phyloP scores from a whole-genome alignment of 2,329 filamentous ascomycete species.

The Diaporthe ilicicola region DNA sequence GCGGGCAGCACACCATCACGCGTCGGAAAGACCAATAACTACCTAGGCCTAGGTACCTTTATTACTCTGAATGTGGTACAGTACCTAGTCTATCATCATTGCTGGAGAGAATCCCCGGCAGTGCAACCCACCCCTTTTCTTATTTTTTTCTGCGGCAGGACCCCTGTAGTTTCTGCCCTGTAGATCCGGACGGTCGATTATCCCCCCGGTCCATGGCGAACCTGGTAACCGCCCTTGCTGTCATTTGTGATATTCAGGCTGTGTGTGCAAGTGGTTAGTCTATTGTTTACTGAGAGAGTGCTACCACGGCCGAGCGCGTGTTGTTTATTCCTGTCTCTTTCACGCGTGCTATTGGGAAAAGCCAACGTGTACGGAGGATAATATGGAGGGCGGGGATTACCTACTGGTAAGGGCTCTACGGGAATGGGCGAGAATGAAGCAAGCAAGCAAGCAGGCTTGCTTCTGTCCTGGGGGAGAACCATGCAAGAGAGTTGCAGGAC shows the following conservation, averaged over 20 bases:
- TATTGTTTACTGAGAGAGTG: neutral
- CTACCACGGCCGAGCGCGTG: neutral
- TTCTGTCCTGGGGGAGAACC: neutral
- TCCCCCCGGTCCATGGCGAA: conserved; percentile 17
- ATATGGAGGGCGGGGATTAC: neutral
- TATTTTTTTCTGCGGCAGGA: neutral
- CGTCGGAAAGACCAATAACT: neutral
- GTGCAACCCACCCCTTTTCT: conserved; percentile 14
- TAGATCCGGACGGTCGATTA: conserved; percentile 22
- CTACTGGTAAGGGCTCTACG: neutral
- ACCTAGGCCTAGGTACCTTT: too few species aligned
- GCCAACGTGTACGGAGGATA: neutral
- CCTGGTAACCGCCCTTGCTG: too few species aligned
- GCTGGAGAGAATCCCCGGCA: neutral
- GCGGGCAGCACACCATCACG: neutral
- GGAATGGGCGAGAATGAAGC: too few species aligned
- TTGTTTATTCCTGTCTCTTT: neutral
- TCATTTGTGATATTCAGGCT: neutral
- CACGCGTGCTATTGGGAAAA: neutral
- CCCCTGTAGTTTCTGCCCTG: conserved; percentile 20
- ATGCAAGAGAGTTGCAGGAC: neutral
- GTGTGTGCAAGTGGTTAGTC: too few species aligned
- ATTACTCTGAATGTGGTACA: too few species aligned
- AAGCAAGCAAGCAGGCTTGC: neutral
- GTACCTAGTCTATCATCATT: conserved; percentile 2